Evolutionary conservation across 257 asterid species (phyloP), one percentile per base, ranked within the genome.

Genomic region (Leptodermis oblonga): DNA sequence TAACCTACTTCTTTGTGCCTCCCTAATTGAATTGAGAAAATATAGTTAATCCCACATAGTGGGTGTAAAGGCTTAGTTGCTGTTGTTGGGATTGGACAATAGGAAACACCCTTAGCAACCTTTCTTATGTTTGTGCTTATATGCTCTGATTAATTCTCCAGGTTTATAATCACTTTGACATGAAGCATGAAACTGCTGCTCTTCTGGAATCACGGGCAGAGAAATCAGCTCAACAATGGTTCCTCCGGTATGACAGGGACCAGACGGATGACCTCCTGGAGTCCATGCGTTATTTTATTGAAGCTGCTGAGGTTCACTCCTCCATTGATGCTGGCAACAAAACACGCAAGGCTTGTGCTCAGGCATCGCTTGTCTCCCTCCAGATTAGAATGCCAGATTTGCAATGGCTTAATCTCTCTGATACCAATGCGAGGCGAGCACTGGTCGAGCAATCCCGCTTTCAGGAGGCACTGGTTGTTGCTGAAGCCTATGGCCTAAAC

Each of bases 381-480:
- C 99, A 94, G 80, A 94, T 94, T 23, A 88, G 96, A 33, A 94
- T 94, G 99, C 99, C 99, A 4, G 99, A 94, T 80, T 70, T 89
- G 25, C 87, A 82, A 65, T 94, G 94, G 88, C 95, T 94, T 17
- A 71, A 83, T 70, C 96, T 90, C 18, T 86, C 99, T 62, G 96
- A 87, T 76, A 91, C 97, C 66, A 90, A 94, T 59, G 99, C 99
- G 42, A 82, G 99, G 5, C 73, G 96, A 75, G 86, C 84, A 23
- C 83, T 94, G 18, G 97, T 94, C 0, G 95, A 91, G 53, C 99
- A 94, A 74, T 87, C 91, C 77, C 90, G 90, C 69, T 91, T 94
- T 76, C 99, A 83, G 73, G 99, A 94, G 77, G 99, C 99, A 41
- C 82, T 94, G 42, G 87, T 90, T 18, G 99, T 94, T 61, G 99